Percentiles rank a stretch among this genome's conserved stretches.
Conservation (phyloP, 2,329 filamentous ascomycete genomes). For the Aspergillus sojae region DNA sequence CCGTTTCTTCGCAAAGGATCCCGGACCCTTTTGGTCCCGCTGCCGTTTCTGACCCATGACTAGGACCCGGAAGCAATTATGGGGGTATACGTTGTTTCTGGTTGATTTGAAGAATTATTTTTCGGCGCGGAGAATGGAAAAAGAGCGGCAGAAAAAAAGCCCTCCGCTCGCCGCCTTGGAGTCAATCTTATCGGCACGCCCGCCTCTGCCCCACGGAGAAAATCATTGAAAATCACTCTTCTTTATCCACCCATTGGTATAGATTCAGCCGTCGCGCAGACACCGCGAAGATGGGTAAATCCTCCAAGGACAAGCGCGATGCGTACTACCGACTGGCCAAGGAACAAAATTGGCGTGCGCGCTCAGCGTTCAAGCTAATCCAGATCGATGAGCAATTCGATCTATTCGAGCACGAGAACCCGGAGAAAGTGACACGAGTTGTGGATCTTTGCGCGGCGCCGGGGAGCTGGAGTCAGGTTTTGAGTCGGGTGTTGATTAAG, state of each 20-base stretch:
- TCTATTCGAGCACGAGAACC: conserved; percentile 68
- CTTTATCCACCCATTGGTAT: conserved; percentile 6
- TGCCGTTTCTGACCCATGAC: conserved; percentile 42
- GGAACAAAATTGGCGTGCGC: conserved; percentile 96
- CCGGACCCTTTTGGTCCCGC: conserved; percentile 33
- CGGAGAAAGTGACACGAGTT: conserved; percentile 78
- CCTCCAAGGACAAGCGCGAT: conserved; percentile 97
- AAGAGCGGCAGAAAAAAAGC: conserved; percentile 39
- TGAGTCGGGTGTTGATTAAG: conserved; percentile 90
- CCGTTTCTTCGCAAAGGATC: conserved; percentile 38
- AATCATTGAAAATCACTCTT: conserved; percentile 13
- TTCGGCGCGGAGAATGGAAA: conserved; percentile 26
- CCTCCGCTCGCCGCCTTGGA: conserved; percentile 22
- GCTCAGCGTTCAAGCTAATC: conserved; percentile 94
- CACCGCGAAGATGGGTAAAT: conserved; percentile 74
- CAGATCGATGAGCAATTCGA: conserved; percentile 97
- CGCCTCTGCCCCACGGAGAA: conserved; percentile 29
- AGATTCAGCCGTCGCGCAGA: not conserved
- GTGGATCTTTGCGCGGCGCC: conserved; percentile 96
- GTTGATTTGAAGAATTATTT: conserved; percentile 14
- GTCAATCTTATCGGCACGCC: conserved; percentile 39
- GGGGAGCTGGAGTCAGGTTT: conserved; percentile 95
- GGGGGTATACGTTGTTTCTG: not conserved
- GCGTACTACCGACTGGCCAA: conserved; percentile 97
- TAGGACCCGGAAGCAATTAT: not conserved